phyloP scores from a whole-genome alignment of 108 stramenopile species.

The Cyclotella atomus region DNA sequence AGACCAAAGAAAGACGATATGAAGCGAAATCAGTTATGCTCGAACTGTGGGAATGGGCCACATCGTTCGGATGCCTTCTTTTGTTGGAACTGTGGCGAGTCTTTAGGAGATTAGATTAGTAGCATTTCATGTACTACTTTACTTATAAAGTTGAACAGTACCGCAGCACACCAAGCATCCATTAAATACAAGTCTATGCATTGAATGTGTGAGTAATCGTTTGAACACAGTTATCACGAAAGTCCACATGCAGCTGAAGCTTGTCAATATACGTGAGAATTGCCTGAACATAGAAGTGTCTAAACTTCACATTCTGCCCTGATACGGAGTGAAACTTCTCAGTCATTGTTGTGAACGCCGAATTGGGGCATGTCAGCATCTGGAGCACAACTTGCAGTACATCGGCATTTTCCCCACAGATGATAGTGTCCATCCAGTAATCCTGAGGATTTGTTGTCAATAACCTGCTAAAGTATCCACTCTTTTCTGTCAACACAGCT shows the following conservation, averaged over 20 bases:
- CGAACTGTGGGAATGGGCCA: constrained; percentile 57
- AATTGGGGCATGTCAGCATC: constrained; percentile 21
- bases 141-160: neutral
- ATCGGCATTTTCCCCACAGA: constrained; percentile 19
- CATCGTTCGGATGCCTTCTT: constrained; percentile 57
- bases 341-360: constrained; percentile 29
- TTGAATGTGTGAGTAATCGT: constrained; percentile 32
- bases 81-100: constrained; percentile 66
- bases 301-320: constrained; percentile 29
- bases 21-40: constrained; percentile 26
- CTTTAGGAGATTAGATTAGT: neutral
- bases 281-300: constrained; percentile 27
- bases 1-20: constrained; percentile 21
- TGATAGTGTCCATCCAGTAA: constrained; percentile 11
- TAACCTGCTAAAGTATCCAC: constrained; percentile 17
- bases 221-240: constrained; percentile 28
- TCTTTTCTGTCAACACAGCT: constrained; percentile 18
- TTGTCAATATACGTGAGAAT: constrained; percentile 27
- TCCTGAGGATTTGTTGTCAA: constrained; percentile 9
- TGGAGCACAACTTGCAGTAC: constrained; percentile 23
- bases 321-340: constrained; percentile 24
- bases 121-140: neutral
- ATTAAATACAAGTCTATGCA: constrained; percentile 10
- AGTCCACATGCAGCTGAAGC: constrained; percentile 20
- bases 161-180: neutral